phyloP scores from a whole-genome alignment of 2,329 filamentous ascomycete species.

The Fusarium palustre region DNA sequence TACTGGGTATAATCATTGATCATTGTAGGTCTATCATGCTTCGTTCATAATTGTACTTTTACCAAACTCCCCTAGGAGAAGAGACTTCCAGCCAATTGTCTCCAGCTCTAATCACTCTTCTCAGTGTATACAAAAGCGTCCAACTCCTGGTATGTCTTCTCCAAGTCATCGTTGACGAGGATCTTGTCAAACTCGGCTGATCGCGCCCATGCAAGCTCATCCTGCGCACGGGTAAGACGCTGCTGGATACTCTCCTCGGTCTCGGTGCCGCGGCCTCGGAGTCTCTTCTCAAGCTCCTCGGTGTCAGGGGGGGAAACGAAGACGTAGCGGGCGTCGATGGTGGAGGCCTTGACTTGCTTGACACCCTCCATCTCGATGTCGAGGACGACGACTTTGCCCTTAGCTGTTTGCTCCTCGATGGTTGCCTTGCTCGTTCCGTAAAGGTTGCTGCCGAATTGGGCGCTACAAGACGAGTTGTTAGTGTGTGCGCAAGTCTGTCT shows the following conservation, averaged over 20 bases:
- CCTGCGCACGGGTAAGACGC: slow-evolving; percentile 75
- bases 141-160: slow-evolving; percentile 64
- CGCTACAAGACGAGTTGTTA: slow-evolving; percentile 54
- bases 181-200: slow-evolving; percentile 64
- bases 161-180: slow-evolving; percentile 58
- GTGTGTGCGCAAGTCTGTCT: not conserved
- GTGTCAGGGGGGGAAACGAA: slow-evolving; percentile 85
- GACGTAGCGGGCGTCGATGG: slow-evolving; percentile 81
- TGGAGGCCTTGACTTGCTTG: slow-evolving; percentile 87
- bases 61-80: slow-evolving; percentile 17
- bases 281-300: slow-evolving; percentile 78
- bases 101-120: slow-evolving; percentile 23
- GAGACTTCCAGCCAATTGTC: not conserved
- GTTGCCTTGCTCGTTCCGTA: slow-evolving; percentile 88
- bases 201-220: slow-evolving; percentile 79
- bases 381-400: slow-evolving; percentile 81
- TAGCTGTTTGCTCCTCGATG: slow-evolving; percentile 78
- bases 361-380: slow-evolving; percentile 99
- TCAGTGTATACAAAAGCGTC: slow-evolving; percentile 60
- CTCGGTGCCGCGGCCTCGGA: slow-evolving; percentile 82
- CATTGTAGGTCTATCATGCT: slow-evolving; percentile 37
- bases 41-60: slow-evolving; percentile 14
- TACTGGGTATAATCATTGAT: slow-evolving; percentile 25
- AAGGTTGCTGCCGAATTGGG: slow-evolving; percentile 84
- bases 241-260: slow-evolving; percentile 77